Evolutionary conservation across 2,329 filamentous ascomycete genomes (phyloP).

Genomic region (Colletotrichum sp.): DNA sequence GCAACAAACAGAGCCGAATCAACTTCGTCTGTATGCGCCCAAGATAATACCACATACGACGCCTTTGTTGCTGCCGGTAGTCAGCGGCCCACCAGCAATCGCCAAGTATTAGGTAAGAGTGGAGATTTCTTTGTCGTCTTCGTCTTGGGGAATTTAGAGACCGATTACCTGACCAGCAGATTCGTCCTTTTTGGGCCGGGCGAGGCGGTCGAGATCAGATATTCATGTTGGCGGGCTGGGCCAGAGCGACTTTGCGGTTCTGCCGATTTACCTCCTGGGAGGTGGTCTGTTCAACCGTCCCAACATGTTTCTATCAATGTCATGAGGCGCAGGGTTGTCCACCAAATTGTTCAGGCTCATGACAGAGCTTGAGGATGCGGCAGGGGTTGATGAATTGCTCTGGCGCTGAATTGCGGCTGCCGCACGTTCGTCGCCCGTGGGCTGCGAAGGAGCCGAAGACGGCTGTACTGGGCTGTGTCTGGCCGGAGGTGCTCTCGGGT

Average conservation of each 20-base stretch:
- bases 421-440: slow-evolving; percentile 36
- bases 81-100: neutral
- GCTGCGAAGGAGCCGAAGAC: slow-evolving; percentile 34
- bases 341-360: slow-evolving; percentile 60
- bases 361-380: slow-evolving; percentile 38
- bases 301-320: slow-evolving; percentile 63
- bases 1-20: neutral
- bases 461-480: slow-evolving; percentile 45
- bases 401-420: slow-evolving; percentile 42
- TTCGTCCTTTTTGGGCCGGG: neutral
- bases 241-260: neutral
- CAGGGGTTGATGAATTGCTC: slow-evolving; percentile 35
- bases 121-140: neutral
- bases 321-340: slow-evolving; percentile 44
- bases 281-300: slow-evolving; percentile 49
- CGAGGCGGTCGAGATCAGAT: neutral
- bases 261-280: slow-evolving; percentile 24
- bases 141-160: neutral
- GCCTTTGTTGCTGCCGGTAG: neutral
- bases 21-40: neutral
- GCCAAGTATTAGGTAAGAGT: neutral
- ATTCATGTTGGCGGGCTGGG: neutral
- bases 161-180: slow-evolving; percentile 21
- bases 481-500: slow-evolving; percentile 26
- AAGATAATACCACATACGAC: neutral